These are phyloP conservation scores for Diospyros lotus DNA, from an alignment of 148 eudicot genomes.

Conservation along the genomic window DNA sequence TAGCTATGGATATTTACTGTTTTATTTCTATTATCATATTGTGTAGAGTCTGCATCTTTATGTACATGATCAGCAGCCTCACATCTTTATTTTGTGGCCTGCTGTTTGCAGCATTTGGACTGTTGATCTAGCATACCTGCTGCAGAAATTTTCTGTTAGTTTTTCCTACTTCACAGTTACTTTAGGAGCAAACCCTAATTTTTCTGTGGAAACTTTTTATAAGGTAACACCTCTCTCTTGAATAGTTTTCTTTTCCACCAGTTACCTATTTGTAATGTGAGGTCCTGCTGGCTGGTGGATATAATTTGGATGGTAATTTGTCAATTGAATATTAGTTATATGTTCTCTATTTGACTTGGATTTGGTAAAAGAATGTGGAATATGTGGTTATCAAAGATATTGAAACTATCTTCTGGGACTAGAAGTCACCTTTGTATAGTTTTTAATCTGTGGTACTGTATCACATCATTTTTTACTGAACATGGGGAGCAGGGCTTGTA, in stretches of 20 bases:
- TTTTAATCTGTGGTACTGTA: not conserved
- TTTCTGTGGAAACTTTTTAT: slow-evolving; percentile 79
- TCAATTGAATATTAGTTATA: not conserved
- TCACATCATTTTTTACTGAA: no score
- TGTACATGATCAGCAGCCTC: not conserved
- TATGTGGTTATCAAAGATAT: not conserved
- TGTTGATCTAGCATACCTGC: slow-evolving; percentile 89
- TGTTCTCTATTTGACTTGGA: not conserved
- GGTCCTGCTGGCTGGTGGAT: not conserved
- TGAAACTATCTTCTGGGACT: no score
- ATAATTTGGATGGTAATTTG: not conserved
- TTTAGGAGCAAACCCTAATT: slow-evolving; percentile 89
- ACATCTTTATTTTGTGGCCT: slow-evolving; percentile 1
- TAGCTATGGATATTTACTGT: not conserved
- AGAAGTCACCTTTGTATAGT: not conserved
- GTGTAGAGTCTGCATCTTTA: not conserved
- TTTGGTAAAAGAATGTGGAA: not conserved
- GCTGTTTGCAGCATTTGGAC: slow-evolving; percentile 86
- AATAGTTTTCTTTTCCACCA: not conserved
- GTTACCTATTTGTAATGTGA: not conserved
- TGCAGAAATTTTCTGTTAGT: slow-evolving; percentile 68
- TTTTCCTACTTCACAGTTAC: slow-evolving; percentile 97
- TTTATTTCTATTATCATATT: not conserved
- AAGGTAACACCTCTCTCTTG: slow-evolving; percentile 43
- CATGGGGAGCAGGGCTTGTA: not conserved